Evolutionary conservation across 345 rosid species (phyloP).

Genomic region (Boechera divaricarpa): DNA sequence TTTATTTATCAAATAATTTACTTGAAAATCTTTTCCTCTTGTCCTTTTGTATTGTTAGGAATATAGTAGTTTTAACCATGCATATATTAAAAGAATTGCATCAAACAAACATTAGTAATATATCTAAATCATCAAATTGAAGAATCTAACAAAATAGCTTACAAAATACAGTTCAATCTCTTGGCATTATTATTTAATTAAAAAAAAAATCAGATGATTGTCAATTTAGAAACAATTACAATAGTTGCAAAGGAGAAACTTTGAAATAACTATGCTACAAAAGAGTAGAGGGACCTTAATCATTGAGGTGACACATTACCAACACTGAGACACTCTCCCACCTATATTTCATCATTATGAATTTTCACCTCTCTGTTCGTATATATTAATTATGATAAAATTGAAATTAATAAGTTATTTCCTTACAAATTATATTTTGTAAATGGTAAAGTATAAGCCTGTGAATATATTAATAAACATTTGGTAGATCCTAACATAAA

Average conservation of each 20-base stretch:
- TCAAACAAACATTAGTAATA: background rate
- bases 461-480: background rate
- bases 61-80: conserved; percentile 30
- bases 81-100: conserved; percentile 17
- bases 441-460: background rate
- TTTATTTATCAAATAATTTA: conserved; percentile 11
- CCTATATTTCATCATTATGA: conserved; percentile 44
- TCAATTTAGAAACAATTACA: conserved; percentile 15
- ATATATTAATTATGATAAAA: background rate
- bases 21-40: background rate
- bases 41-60: conserved; percentile 2
- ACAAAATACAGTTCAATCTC: conserved; percentile 16
- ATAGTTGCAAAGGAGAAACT: conserved; percentile 27
- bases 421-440: conserved; percentile 6
- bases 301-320: conserved; percentile 47
- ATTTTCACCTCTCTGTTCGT: conserved; percentile 23
- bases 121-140: background rate
- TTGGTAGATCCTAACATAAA: conserved; percentile 1
- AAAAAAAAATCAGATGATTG: background rate
- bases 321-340: conserved; percentile 43
- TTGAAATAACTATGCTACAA: conserved; percentile 38
- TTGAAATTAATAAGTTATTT: background rate
- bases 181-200: background rate
- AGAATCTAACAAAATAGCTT: conserved; percentile 38
- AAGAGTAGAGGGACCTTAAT: conserved; percentile 43